Percentiles rank a stretch among this genome's conserved stretches.
Conservation (phyloP, 257 asterid genomes). For the Salvia rosmarinus region DNA sequence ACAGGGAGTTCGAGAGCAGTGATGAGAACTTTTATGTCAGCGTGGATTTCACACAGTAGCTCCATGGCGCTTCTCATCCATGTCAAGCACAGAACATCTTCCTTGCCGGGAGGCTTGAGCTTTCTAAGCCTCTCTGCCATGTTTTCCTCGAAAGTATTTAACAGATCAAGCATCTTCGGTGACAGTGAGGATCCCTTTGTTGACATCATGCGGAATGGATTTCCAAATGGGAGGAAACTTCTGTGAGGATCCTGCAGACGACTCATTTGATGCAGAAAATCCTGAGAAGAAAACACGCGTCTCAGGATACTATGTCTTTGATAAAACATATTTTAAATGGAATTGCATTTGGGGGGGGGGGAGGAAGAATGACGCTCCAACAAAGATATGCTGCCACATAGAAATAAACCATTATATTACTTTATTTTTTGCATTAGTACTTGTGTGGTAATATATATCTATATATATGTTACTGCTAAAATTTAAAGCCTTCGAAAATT, state of each 20-base stretch:
- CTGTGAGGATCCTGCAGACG: conserved; percentile 64
- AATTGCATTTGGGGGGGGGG: not conserved
- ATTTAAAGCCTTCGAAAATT: not conserved
- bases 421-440: no score
- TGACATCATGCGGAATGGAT: conserved; percentile 72
- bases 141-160: conserved; percentile 70
- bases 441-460: no score
- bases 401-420: not conserved
- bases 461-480: not conserved
- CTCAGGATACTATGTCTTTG: not conserved
- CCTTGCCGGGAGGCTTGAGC: conserved; percentile 60
- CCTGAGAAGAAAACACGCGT: conserved; percentile 34
- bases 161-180: conserved; percentile 59
- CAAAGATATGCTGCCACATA: not conserved
- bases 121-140: conserved; percentile 60
- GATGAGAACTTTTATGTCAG: conserved; percentile 67
- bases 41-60: conserved; percentile 67
- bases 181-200: conserved; percentile 64
- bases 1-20: conserved; percentile 83
- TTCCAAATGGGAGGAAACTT: conserved; percentile 66
- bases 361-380: not conserved
- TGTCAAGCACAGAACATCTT: conserved; percentile 62
- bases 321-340: not conserved
- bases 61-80: conserved; percentile 78
- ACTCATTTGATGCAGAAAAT: conserved; percentile 59